These are phyloP conservation scores for Evernia prunastri DNA, from an alignment of 495 filamentous ascomycete genomes.

Conservation along the genomic window DNA sequence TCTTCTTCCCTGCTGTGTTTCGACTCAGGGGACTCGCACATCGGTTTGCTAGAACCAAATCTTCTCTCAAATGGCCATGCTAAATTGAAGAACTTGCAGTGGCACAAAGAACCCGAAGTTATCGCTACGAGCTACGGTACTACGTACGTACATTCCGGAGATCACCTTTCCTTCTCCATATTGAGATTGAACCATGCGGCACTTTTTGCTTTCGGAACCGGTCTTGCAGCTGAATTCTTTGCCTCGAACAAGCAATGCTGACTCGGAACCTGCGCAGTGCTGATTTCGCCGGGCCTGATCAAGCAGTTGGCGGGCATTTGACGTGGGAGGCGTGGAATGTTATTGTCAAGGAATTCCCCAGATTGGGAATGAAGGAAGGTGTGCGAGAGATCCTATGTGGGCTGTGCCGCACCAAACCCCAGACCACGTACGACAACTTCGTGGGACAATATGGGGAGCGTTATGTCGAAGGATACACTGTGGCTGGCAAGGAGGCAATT, in stretches of 20 bases:
- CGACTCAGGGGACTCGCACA: not conserved
- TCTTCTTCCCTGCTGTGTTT: not conserved
- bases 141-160: too few relatives aligned
- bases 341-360: conserved; percentile 35
- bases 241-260: too few relatives aligned
- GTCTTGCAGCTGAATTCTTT: too few relatives aligned
- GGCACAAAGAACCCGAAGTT: conserved; percentile 44
- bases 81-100: not conserved
- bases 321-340: conserved; percentile 33
- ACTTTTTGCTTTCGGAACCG: too few relatives aligned
- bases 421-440: conserved; percentile 46
- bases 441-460: conserved; percentile 34
- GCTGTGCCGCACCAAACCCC: conserved; percentile 42
- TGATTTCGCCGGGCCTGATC: conserved; percentile 42
- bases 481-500: not conserved
- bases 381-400: conserved; percentile 37
- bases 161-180: too few relatives aligned
- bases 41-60: not conserved
- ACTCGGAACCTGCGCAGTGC: too few relatives aligned
- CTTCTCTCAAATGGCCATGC: not conserved
- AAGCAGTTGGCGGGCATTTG: conserved; percentile 25
- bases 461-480: conserved; percentile 26
- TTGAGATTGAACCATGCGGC: too few relatives aligned
- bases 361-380: conserved; percentile 32
- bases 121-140: conserved; percentile 37